Conservation (phyloP, 441 rosid genomes). For the Erodium texanum region DNA sequence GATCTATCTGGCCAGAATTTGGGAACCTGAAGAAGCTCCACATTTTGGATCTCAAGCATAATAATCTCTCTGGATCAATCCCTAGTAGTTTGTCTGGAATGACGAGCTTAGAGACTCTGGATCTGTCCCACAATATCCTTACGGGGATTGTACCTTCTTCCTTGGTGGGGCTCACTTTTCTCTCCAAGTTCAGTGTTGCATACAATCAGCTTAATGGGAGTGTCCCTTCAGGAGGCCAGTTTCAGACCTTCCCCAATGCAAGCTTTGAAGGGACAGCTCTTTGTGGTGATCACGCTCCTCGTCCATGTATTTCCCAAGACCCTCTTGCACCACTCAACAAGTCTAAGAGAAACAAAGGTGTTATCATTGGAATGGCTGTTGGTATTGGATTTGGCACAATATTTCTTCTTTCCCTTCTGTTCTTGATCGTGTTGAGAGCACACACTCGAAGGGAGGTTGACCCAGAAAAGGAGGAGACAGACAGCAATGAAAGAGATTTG, state of each 20-base stretch:
- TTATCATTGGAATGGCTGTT: slow-evolving; percentile 38
- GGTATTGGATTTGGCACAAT: slow-evolving; percentile 45
- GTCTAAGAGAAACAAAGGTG: slow-evolving; percentile 28
- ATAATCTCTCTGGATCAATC: slow-evolving; percentile 47
- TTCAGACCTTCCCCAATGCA: slow-evolving; percentile 64
- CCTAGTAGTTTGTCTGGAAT: slow-evolving; percentile 57
- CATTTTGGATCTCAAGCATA: slow-evolving; percentile 45
- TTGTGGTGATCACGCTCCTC: slow-evolving; percentile 51
- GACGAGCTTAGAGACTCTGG: slow-evolving; percentile 66
- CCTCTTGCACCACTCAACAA: slow-evolving; percentile 12
- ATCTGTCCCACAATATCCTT: slow-evolving; percentile 55
- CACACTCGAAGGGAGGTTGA: slow-evolving; percentile 53
- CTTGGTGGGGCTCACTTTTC: slow-evolving; percentile 44
- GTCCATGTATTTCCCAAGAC: slow-evolving; percentile 15
- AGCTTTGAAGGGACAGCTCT: slow-evolving; percentile 70
- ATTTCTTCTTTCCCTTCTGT: slow-evolving; percentile 37
- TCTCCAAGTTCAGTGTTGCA: slow-evolving; percentile 64
- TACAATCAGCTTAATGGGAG: slow-evolving; percentile 47
- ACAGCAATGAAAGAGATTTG: slow-evolving; percentile 30
- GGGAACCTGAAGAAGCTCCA: slow-evolving; percentile 61
- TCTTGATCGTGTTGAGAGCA: slow-evolving; percentile 41
- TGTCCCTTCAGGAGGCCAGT: slow-evolving; percentile 63
- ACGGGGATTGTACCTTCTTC: slow-evolving; percentile 53
- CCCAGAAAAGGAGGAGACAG: slow-evolving; percentile 48
- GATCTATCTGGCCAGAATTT: slow-evolving; percentile 66